A percentile compares a stretch with the other conserved stretches of the same genome.
These are phyloP conservation scores for Termitomyces titanicus DNA, from an alignment of 768 basidiomycete genomes.

Conservation along the genomic window DNA sequence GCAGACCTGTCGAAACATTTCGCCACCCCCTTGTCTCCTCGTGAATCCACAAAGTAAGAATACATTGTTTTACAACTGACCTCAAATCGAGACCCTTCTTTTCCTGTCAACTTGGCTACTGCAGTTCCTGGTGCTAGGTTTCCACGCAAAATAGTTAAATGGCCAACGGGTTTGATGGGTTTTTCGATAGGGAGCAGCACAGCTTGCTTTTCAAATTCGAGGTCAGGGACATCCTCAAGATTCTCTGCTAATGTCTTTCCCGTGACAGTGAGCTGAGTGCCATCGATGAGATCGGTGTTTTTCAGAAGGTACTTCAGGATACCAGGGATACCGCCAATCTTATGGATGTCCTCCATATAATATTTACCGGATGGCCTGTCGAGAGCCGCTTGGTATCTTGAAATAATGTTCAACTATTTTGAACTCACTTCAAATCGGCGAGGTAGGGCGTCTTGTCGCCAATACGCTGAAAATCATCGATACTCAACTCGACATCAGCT, in stretches of 20 bases:
- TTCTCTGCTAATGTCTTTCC: constrained; percentile 90
- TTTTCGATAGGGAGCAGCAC: constrained; percentile 68
- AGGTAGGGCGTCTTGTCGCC: constrained; percentile 80
- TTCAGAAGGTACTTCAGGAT: constrained; percentile 81
- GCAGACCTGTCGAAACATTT: constrained; percentile 72
- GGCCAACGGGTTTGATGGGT: constrained; percentile 85
- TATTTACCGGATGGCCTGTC: constrained; percentile 72
- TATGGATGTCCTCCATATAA: constrained; percentile 89
- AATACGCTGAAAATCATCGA: constrained; percentile 85
- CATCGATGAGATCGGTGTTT: constrained; percentile 75
- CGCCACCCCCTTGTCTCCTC: constrained; percentile 52
- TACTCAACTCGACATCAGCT: constrained; percentile 63
- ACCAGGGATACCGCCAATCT: constrained; percentile 80
- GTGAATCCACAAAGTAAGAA: background rate
- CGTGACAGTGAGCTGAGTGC: constrained; percentile 83
- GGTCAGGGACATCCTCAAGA: constrained; percentile 70
- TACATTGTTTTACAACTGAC: constrained; percentile 29
- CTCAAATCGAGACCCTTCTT: constrained; percentile 84
- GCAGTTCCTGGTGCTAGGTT: constrained; percentile 84
- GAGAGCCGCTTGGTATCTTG: background rate
- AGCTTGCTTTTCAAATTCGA: constrained; percentile 70
- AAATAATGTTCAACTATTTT: background rate
- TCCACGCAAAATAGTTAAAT: constrained; percentile 84
- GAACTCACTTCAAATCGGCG: constrained; percentile 70
- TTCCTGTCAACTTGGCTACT: constrained; percentile 92